A percentile compares a stretch with the other conserved stretches of the same genome.
Conservation (phyloP, 73 alveolate genomes). For the Durusdinium trenchii region DNA sequence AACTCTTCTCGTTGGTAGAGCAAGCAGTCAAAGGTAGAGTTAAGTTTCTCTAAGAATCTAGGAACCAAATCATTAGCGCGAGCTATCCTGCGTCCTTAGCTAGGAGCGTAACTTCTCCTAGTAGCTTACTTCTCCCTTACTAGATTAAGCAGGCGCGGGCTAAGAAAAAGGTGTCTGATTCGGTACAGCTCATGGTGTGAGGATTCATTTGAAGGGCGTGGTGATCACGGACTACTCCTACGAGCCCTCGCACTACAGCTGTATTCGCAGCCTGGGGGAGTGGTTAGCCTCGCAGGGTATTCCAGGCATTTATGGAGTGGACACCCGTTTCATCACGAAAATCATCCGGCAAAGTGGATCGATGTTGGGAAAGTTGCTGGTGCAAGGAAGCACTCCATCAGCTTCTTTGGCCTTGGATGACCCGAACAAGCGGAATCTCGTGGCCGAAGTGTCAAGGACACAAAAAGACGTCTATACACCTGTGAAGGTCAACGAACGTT, state of each 20-base stretch:
- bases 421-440: slow-evolving; percentile 68
- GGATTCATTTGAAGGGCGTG: slow-evolving; percentile 81
- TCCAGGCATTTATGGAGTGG: slow-evolving; percentile 92
- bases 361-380: slow-evolving; percentile 72
- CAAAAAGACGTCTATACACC: slow-evolving; percentile 77
- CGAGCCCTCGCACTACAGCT: slow-evolving; percentile 92
- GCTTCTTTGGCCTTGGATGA: slow-evolving; percentile 8
- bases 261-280: slow-evolving; percentile 68
- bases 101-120: no score
- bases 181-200: neutral
- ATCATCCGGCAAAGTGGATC: slow-evolving; percentile 70
- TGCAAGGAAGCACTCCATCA: slow-evolving; percentile 48
- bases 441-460: slow-evolving; percentile 78
- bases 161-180: no score
- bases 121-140: no score
- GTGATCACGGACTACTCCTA: slow-evolving; percentile 83
- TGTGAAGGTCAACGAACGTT: neutral
- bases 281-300: slow-evolving; percentile 77
- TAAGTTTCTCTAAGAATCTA: no score
- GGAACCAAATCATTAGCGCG: no score
- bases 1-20: no score
- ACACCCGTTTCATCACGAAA: slow-evolving; percentile 83
- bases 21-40: no score
- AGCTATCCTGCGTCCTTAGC: no score
- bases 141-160: no score